Evolutionary conservation across 1,284 basidiomycete species (phyloP), one percentile per base, ranked within the genome.

Genomic region (Marasmius oreades): DNA sequence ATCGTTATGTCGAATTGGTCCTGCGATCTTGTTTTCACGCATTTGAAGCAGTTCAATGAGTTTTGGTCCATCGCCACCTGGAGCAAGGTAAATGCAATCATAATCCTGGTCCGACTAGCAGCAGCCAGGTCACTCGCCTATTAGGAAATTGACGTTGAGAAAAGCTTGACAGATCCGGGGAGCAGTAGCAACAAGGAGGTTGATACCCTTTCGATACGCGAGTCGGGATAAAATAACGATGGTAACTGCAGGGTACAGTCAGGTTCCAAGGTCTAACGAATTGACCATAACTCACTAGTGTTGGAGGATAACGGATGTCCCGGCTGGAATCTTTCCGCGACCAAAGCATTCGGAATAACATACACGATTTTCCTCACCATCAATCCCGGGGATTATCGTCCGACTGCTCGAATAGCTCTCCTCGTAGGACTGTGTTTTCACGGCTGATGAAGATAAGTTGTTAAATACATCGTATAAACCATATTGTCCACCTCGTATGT

Each of bases 141-240:
- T 82, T 20, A 99, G 72, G 67, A 99, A 98, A 33, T 84, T 83
- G 24, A 98, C 88, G 55, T 93, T 82, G 0, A 93, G 88, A 68
- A 94, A 95, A 0, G 81, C 74, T 0, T 80, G 80, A 67, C 97
- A 99, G 56, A 99, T 90, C 24, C 86, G 82, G 0, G 96, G 97
- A 0, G 95, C 92, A 0, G 92, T 90, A 0, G 93, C 92, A 0
- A 98, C 90, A 16, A 99, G 83, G 3, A 99, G 81, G 67, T 99
- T 96, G 57, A 99, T 90, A 1, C 97, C 97, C 74, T 99, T 99
- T 45, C 97, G 85, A 67, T 99, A 98, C 0, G 92, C 94, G 28
- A 99, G 76, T n/a, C 97, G 86, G 8, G 94, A 93, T n/a, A 99
- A 74, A 22, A 98, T 86, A 8, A 99, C 88, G 51, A 99, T 92